Evolutionary conservation across 176 grass and related monocot genomes (phyloP).

Genomic region (Zea mays): Zm-B73-REFERENCE-NAM-5.0 NC_050103.1:127462001-127462500

Average conservation of each 20-base stretch:
- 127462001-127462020: slow-evolving; percentile 2
- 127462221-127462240: neutral
- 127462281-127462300: neutral
- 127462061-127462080: neutral
- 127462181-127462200: neutral
- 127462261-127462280: neutral
- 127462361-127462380: slow-evolving; percentile 1
- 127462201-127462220: neutral
- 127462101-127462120: neutral
- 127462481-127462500: neutral
- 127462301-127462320: neutral
- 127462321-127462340: neutral
- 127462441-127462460: slow-evolving; percentile 12
- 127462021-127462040: neutral
- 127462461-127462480: neutral
- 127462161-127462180: slow-evolving; percentile 2
- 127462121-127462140: neutral
- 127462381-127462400: neutral
- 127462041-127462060: neutral
- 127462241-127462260: slow-evolving; percentile 7
- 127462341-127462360: neutral
- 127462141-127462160: slow-evolving; percentile 1
- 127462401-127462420: neutral
- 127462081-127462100: neutral
- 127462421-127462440: neutral